phyloP scores from a whole-genome alignment of 768 basidiomycete genomes.

The Trametopsis cervina region DNA sequence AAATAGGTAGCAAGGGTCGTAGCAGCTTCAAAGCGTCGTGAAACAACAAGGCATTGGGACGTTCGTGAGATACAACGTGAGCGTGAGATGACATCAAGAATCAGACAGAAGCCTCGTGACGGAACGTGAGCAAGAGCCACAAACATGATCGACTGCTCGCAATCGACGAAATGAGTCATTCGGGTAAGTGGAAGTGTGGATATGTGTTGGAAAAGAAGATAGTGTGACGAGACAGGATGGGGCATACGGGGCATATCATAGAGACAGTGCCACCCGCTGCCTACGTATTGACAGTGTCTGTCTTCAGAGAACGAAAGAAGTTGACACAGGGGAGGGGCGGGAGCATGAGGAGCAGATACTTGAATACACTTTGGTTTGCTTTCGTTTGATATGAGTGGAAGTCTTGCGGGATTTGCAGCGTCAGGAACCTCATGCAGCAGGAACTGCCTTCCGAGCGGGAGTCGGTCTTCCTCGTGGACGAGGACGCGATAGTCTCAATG shows the following conservation, averaged over 20 bases:
- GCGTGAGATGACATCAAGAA: background rate
- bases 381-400: no score
- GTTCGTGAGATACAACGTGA: no score
- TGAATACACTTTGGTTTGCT: no score
- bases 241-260: constrained; percentile 6
- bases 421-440: background rate
- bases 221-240: background rate
- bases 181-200: no score
- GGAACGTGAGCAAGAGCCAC: background rate
- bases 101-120: background rate
- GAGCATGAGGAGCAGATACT: no score
- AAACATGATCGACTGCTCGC: background rate
- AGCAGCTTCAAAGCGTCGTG: background rate
- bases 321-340: no score
- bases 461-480: background rate
- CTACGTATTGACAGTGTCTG: background rate
- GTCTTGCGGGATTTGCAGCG: background rate
- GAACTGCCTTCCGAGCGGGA: background rate
- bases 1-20: no score
- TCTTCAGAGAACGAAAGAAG: no score
- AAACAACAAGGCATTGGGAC: background rate
- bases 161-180: background rate
- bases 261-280: background rate
- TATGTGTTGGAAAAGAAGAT: no score
- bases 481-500: constrained; percentile 1